phyloP scores from a whole-genome alignment of 495 filamentous ascomycete genomes.

The Aspergillus diversus region DNA sequence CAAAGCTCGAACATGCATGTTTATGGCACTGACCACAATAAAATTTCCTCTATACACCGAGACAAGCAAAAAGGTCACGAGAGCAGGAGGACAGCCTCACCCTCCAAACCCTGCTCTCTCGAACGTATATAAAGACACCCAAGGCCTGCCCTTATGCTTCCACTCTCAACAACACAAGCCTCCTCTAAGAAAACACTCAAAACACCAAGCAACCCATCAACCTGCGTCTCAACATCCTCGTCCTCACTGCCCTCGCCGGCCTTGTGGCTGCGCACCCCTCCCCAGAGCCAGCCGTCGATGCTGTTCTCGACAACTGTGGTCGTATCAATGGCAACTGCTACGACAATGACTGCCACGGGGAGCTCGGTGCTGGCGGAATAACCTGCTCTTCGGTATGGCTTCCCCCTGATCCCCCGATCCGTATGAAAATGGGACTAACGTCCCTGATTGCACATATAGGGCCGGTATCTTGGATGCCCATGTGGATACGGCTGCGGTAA shows the following conservation, averaged over 20 bases:
- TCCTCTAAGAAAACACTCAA: no score
- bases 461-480: conserved; percentile 12
- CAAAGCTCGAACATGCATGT: no score
- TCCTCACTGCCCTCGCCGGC: conserved; percentile 3
- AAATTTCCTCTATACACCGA: no score
- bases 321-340: conserved; percentile 19
- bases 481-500: conserved; percentile 19
- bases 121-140: no score
- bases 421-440: not conserved
- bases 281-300: not conserved
- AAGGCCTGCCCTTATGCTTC: no score
- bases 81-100: no score
- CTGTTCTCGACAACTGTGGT: conserved; percentile 6
- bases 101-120: no score
- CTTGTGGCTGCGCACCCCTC: conserved; percentile 8
- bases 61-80: no score
- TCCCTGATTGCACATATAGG: not conserved
- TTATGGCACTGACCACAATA: no score
- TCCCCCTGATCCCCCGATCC: not conserved
- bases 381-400: conserved; percentile 15
- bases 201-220: no score
- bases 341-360: conserved; percentile 20
- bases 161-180: no score
- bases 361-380: conserved; percentile 5
- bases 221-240: not conserved